Base-by-base conservation (phyloP, 805 yeast species). In the Starmerella sirachaensis region DNA sequence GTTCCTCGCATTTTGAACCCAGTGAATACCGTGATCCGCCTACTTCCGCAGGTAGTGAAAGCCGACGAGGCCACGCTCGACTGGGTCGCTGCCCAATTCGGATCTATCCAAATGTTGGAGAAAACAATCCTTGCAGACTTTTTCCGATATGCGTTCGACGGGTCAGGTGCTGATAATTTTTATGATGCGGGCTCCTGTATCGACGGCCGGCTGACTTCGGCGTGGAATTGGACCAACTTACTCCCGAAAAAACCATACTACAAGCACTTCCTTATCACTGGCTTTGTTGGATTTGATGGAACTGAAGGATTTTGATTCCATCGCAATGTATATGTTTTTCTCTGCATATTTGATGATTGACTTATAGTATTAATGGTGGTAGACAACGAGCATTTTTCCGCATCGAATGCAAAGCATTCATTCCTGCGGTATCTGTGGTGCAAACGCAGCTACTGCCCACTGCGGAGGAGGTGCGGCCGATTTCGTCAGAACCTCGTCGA, bases 141-240 rank as follows among this genome's bases (percentile, higher is more conserved):
- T 49, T 71, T 70, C 59, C 60, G 64, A 36, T 74, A 68, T 46
- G 77, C 75, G 1, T 71, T 78, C 56, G 84, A 78, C 55, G 86
- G 91, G 2, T 75, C 83, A 8, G 93, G 93, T 33, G 85, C 86
- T 8, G 84, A 79, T 52, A 80, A 80, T 56, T 80, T 77, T 56
- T 79, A 76, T 54, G 79, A 78, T 66, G 82, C 85, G 21, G 93
- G 93, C 2, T 74, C 82, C 2, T 80, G 93, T 59, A 80, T 80
- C 34, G 93, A 80, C 55, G 93, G 91, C 16, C 69, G 86, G 37
- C 61, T 80, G 33, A 80, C 91, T 0, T 72, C 80, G 37, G 82
- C 85, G 2, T 81, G 88, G 83, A 81, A 79, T 51, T 81, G 82
- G 68, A 79, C 85, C 38, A 80, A 79, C 53, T 68, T 69, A 45